phyloP scores from a whole-genome alignment of 2,329 filamentous ascomycete genomes.

The Monosporascus sp. region DNA sequence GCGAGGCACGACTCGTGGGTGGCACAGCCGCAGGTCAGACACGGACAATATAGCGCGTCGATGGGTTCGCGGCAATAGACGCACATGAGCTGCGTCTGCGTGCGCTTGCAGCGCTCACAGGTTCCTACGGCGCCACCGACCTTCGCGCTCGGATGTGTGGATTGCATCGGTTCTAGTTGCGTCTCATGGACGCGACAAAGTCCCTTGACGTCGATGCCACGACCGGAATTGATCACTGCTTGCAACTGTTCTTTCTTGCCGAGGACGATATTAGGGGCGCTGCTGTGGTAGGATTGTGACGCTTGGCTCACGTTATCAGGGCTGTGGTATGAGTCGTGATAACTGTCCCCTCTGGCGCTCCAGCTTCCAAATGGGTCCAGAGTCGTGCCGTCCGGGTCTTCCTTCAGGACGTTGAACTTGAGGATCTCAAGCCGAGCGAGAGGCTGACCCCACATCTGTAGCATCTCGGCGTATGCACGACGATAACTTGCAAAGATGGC shows the following conservation, averaged over 20 bases:
- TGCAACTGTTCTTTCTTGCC: constrained; percentile 50
- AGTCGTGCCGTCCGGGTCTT: constrained; percentile 30
- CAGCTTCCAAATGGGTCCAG: constrained; percentile 12
- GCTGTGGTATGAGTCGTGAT: constrained; percentile 31
- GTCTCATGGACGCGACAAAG: constrained; percentile 58
- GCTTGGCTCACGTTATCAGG: constrained; percentile 27
- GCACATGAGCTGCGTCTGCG: constrained; percentile 53
- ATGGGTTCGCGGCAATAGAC: constrained; percentile 59
- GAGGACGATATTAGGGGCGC: constrained; percentile 48
- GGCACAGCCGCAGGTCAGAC: constrained; percentile 57
- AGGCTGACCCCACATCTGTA: constrained; percentile 61
- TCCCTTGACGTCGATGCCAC: constrained; percentile 57
- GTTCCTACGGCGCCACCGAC: constrained; percentile 34
- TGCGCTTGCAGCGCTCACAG: constrained; percentile 44
- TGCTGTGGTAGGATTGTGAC: constrained; percentile 30
- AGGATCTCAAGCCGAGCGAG: constrained; percentile 60
- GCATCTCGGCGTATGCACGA: constrained; percentile 61
- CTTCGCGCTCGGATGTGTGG: constrained; percentile 38
- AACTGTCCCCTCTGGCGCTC: constrained; percentile 22
- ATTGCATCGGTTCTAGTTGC: constrained; percentile 55
- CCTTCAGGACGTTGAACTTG: constrained; percentile 61
- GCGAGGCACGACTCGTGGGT: constrained; percentile 54
- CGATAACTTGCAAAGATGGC: constrained; percentile 54
- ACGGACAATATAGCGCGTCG: constrained; percentile 54
- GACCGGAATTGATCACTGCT: constrained; percentile 43